Base-by-base conservation (phyloP, 352 stramenopile genomes). In the Blastocystis sp. region DNA sequence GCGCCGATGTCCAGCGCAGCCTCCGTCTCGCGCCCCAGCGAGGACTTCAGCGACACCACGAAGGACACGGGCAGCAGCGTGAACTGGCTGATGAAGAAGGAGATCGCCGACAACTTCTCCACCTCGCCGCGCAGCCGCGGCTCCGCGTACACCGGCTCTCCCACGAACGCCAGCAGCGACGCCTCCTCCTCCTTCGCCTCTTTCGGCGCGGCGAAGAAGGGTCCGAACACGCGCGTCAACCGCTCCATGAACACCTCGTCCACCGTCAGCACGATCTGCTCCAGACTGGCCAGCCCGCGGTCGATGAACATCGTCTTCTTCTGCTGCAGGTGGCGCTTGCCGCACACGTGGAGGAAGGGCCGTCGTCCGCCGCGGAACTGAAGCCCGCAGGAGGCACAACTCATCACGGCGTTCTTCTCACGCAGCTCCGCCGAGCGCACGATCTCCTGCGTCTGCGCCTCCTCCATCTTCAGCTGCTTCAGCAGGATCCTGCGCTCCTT, bases 1-100 rank as follows among this genome's bases (percentile, higher is more conserved):
- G n/a, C n/a, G 24, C 48, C n/a, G 17, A 57, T 70, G 48, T 14
- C 14, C 6, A 14, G 48, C 48, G 14, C 6, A 7, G 14, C 48
- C 6, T 57, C 48, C 38, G 28, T 19, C n/a, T 43, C 42, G 17
- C 21, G 42, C 42, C 74, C 74, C 14, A 84, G 52, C 38, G 48
- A 68, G 3, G 74, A 84, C 40, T 63, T 61, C 42, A 84, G 52
- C 24, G 74, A 69, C 21, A 84, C 17, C 17, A 84, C 38, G 3
- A 84, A 28, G 24, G 21, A 69, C 42, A 84, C 74, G 19, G 74
- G 74, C 21, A 48, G 59, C 54, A 84, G 52, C 17, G 42, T 42
- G 40, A 84, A 84, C 38, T 42, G 21, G 7, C 57, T 54, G 40
- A 84, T 84, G n/a, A 84, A 84, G 42, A 84, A 84, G 2, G 45